A percentile compares a stretch with the other conserved stretches of the same genome.
Conservation (phyloP, 768 basidiomycete genomes). For the Trametes elegans region DNA sequence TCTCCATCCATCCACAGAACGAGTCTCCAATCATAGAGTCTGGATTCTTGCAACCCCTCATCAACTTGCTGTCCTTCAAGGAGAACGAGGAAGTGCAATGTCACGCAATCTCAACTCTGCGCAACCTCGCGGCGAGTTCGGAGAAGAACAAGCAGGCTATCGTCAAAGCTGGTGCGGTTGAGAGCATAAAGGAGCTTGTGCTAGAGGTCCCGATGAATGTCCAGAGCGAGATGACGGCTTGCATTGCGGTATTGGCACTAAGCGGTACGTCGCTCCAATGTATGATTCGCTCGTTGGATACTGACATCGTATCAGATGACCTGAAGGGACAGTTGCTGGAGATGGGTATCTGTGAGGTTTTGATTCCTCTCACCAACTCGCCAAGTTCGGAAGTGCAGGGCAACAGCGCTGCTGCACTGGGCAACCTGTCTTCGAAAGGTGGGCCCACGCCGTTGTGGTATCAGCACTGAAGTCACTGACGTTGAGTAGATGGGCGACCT, state of each 20-base stretch:
- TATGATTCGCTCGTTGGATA: background rate
- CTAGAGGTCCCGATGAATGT: slow-evolving; percentile 94
- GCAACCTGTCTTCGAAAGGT: slow-evolving; percentile 98
- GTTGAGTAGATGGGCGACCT: slow-evolving; percentile 75
- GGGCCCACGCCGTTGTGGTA: slow-evolving; percentile 13
- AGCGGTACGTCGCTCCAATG: slow-evolving; percentile 63
- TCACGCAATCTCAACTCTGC: slow-evolving; percentile 95
- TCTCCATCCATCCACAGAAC: slow-evolving; percentile 97
- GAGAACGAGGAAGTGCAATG: slow-evolving; percentile 99
- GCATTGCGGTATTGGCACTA: slow-evolving; percentile 92
- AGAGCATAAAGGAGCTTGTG: slow-evolving; percentile 95
- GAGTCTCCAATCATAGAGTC: slow-evolving; percentile 99
- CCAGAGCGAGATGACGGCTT: slow-evolving; percentile 99
- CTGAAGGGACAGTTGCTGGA: slow-evolving; percentile 95
- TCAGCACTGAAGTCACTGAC: background rate
- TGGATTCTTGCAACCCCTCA: slow-evolving; percentile 93
- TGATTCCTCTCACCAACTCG: slow-evolving; percentile 96
- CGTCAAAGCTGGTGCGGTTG: slow-evolving; percentile 95
- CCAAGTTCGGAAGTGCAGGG: slow-evolving; percentile 97
- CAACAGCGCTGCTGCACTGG: slow-evolving; percentile 95
- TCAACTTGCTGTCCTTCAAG: slow-evolving; percentile 95
- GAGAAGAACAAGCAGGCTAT: slow-evolving; percentile 99
- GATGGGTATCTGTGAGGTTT: slow-evolving; percentile 97
- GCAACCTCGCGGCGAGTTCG: slow-evolving; percentile 94
- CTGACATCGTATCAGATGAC: slow-evolving; percentile 59